These are phyloP conservation scores for Globisporangium nagaii DNA, from an alignment of 352 stramenopile genomes.

Conservation along the genomic window DNA sequence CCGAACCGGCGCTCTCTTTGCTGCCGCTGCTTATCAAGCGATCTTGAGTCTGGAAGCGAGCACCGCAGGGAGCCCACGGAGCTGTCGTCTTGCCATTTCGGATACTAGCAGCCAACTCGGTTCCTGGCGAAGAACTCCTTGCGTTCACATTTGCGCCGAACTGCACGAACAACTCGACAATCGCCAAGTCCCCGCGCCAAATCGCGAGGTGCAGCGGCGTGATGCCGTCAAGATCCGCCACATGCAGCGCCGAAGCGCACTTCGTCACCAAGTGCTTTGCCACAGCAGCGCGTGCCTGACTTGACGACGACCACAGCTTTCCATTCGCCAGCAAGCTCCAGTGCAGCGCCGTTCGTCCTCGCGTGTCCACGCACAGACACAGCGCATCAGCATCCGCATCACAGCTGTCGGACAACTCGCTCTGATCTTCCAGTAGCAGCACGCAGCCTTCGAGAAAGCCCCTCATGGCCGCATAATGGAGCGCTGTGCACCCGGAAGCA, in stretches of 20 bases:
- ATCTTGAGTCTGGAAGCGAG: conserved; percentile 4
- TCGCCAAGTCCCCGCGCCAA: conserved; percentile 14
- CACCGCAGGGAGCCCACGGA: conserved; percentile 38
- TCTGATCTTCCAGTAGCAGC: conserved; percentile 23
- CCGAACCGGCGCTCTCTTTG: no score
- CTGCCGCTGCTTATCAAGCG: no score
- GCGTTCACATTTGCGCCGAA: conserved; percentile 35
- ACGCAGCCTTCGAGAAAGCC: conserved; percentile 37
- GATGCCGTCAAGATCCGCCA: conserved; percentile 32
- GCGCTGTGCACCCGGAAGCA: conserved; percentile 28
- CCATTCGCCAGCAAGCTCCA: conserved; percentile 25
- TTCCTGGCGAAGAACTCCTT: neutral
- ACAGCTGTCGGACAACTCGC: neutral
- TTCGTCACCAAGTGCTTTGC: conserved; percentile 21
- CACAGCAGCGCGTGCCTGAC: neutral
- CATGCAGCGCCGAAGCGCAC: conserved; percentile 27
- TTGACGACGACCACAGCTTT: neutral
- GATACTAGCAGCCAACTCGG: neutral
- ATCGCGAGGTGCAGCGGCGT: conserved; percentile 49
- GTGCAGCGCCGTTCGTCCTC: conserved; percentile 47
- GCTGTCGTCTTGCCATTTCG: conserved; percentile 16
- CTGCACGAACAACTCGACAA: conserved; percentile 37
- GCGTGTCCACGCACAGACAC: conserved; percentile 24
- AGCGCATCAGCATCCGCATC: conserved; percentile 17
- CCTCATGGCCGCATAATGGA: conserved; percentile 46